Evolutionary conservation across 2,329 filamentous ascomycete genomes (phyloP).

Genomic region (Trichophyton mentagrophytes): DNA sequence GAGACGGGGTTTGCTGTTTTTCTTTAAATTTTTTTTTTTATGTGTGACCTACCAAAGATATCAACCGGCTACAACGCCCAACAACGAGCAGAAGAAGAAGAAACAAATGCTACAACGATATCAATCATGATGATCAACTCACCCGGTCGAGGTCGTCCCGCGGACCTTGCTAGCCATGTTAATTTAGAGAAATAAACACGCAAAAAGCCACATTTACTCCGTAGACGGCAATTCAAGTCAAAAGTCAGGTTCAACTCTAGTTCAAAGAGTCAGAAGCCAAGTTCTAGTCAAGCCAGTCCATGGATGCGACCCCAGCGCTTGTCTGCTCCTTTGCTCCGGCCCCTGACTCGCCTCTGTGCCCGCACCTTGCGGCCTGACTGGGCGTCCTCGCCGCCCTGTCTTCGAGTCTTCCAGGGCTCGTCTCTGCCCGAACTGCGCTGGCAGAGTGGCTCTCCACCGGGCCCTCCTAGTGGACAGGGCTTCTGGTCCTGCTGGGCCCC

Average conservation of each 20-base stretch:
- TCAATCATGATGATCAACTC: neutral
- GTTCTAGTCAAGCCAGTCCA: too few species aligned
- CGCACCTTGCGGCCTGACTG: neutral
- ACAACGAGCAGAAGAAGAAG: neutral
- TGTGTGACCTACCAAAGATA: slow-evolving; percentile 8
- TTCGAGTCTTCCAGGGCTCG: neutral
- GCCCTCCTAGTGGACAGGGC: neutral
- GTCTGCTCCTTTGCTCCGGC: neutral
- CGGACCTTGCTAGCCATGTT: neutral
- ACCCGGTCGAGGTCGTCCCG: neutral
- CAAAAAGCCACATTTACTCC: neutral
- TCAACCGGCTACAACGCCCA: slow-evolving; percentile 6
- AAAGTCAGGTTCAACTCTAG: too few species aligned
- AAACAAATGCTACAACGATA: neutral
- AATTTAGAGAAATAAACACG: neutral
- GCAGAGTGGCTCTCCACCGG: neutral
- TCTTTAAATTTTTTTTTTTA: neutral
- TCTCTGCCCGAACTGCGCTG: neutral
- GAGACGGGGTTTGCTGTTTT: slow-evolving; percentile 7
- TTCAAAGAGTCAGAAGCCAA: too few species aligned
- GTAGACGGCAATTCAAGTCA: too few species aligned
- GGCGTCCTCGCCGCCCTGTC: neutral
- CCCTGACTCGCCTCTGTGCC: neutral
- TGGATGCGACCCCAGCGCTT: too few species aligned
- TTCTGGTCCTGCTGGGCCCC: neutral